Base-by-base conservation (phyloP, 148 eudicot species). In the Simmondsia chinensis region DNA sequence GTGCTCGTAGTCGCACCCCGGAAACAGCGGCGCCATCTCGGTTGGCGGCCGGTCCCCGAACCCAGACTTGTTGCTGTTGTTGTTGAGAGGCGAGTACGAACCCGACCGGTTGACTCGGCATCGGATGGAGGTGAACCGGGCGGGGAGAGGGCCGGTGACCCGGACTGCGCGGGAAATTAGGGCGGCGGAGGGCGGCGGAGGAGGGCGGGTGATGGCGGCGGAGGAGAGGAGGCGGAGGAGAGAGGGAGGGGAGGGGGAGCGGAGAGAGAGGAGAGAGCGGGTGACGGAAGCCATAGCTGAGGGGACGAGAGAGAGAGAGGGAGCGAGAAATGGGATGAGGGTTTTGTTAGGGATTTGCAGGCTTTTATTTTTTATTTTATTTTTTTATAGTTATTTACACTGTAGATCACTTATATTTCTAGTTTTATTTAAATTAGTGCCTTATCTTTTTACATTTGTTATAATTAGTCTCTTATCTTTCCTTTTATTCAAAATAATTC, bases 1-100 rank as follows among this genome's bases (percentile, higher is more conserved):
- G 54, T 79, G 94, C 65, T 83, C 83, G 30, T 83, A 83, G 20
- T 83, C 94, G 37, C 94, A 79, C 0, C 87, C 87, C 0, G 88
- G 88, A 17, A 80, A 80, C 4, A 80, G 63, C 64, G 91, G 91
- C 23, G 84, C 84, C 76, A 82, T 77, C 59, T 82, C 91, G 1
- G 81, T 82, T 7, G 81, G 89, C 19, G 81, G 89, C 0, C 83
- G 83, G 58, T 80, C 83, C 46, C 70, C 68, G 59, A 64, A 68
- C n/a, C n/a, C n/a, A n/a, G n/a, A n/a, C n/a, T n/a, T n/a, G 40
- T 74, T 73, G 9, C 77, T 73, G 0, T 71, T 65, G 18, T 69
- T 64, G 52, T 76, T 73, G 27, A 81, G 53, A n/a, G 89, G 89
- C 48, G 89, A 81, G 73, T 76, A 81, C 9, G 67, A 41, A 0